Conservation (phyloP, 495 filamentous ascomycete species). For the Cryomyces minteri region DNA sequence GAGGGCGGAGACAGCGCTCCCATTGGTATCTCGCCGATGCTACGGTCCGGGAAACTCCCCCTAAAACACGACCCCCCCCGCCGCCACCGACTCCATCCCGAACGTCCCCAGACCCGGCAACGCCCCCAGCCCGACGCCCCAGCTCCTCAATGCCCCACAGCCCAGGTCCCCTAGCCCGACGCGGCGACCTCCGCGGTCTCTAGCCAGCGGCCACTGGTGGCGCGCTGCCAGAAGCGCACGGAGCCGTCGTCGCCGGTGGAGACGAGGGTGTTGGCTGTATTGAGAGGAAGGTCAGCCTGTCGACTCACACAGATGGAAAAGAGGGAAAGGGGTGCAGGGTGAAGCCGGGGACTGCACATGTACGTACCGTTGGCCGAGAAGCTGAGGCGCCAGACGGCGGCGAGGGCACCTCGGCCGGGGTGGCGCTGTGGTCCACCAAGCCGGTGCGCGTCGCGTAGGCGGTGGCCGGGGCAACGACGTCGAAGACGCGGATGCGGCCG, state of each 20-base stretch:
- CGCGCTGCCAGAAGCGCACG: constrained; percentile 19
- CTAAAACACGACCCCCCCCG: too few species aligned
- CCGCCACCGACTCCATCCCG: too few species aligned
- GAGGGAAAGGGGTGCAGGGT: background rate
- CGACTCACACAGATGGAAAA: background rate
- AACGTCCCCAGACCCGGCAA: too few species aligned
- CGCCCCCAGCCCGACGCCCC: too few species aligned
- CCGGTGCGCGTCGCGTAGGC: background rate
- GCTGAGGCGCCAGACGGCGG: constrained; percentile 22
- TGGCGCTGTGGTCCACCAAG: constrained; percentile 7
- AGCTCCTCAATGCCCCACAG: too few species aligned
- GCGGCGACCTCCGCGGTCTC: constrained; percentile 6
- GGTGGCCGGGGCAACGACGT: constrained; percentile 43
- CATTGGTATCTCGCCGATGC: too few species aligned
- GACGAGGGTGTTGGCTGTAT: constrained; percentile 17
- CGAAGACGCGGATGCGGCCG: constrained; percentile 69
- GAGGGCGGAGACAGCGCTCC: too few species aligned
- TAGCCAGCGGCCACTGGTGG: constrained; percentile 10
- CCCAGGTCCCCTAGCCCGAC: too few species aligned
- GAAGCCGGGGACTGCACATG: background rate
- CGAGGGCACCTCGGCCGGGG: constrained; percentile 11
- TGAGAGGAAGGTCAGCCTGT: too few species aligned
- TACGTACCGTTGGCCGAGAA: constrained; percentile 19
- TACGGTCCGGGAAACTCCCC: too few species aligned
- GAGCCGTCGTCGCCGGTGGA: constrained; percentile 20